Evolutionary conservation across 202 grass and related monocot genomes (phyloP).

Genomic region (Carex arenaria): DNA sequence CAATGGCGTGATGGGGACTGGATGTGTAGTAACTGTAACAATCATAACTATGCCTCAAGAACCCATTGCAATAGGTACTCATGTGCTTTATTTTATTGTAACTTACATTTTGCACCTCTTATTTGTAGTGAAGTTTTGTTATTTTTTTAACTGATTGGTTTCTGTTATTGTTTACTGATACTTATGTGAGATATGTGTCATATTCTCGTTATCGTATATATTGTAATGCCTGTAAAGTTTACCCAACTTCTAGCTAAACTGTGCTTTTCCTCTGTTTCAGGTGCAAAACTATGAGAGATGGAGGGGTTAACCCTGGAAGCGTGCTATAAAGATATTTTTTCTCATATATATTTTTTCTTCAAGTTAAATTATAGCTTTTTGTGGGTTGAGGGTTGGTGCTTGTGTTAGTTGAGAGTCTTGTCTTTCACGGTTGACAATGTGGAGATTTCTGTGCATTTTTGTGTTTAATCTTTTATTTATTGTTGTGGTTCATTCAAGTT

Average conservation of each 20-base stretch:
- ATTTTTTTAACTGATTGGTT: not conserved
- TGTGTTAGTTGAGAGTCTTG: not conserved
- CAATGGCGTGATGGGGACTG: slow-evolving; percentile 97
- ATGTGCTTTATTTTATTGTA: not conserved
- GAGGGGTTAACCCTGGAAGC: slow-evolving; percentile 41
- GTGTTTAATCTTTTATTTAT: slow-evolving; percentile 22
- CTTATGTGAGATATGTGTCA: not conserved
- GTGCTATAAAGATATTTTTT: slow-evolving; percentile 37
- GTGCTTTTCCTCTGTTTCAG: slow-evolving; percentile 36
- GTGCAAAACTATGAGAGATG: slow-evolving; percentile 88
- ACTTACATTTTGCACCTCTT: not conserved
- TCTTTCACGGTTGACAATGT: slow-evolving; percentile 14
- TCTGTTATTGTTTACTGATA: not conserved
- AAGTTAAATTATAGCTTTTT: slow-evolving; percentile 22
- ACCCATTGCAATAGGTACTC: slow-evolving; percentile 86
- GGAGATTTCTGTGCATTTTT: slow-evolving; percentile 15
- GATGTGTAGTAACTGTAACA: slow-evolving; percentile 90
- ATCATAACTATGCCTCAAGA: slow-evolving; percentile 98
- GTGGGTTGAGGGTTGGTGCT: slow-evolving; percentile 4
- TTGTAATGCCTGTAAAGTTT: not conserved
- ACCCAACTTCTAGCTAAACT: not conserved
- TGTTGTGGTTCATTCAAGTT: slow-evolving; percentile 21
- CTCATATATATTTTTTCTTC: not conserved
- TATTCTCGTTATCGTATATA: not conserved
- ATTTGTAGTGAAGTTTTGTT: not conserved